These are phyloP conservation scores for Cercophora sp. DNA, from an alignment of 495 filamentous ascomycete species.

Conservation along the genomic window DNA sequence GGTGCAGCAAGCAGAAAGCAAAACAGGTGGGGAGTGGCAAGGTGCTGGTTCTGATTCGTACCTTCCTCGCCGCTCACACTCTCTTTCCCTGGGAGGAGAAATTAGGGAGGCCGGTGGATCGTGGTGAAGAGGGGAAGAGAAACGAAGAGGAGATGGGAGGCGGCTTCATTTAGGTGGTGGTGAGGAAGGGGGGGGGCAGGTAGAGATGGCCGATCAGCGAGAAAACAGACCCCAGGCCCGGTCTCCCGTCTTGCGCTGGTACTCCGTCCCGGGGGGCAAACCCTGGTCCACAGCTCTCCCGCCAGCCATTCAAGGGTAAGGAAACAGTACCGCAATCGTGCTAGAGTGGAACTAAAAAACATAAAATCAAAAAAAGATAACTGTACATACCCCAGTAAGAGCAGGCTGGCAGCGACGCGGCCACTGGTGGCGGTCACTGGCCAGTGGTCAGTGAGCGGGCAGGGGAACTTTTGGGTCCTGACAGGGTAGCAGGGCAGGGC, in stretches of 20 bases:
- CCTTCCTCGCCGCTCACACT: slow-evolving; percentile 35
- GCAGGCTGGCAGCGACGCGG: slow-evolving; percentile 7
- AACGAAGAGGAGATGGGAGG: slow-evolving; percentile 32
- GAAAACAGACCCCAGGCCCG: slow-evolving; percentile 27
- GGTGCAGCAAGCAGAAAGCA: slow-evolving; percentile 2
- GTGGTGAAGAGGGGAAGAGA: slow-evolving; percentile 34
- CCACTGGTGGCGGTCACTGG: too few species aligned
- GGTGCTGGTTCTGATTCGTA: slow-evolving; percentile 19
- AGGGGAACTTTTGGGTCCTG: slow-evolving; percentile 3
- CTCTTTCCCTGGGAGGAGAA: slow-evolving; percentile 26
- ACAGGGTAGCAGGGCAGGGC: slow-evolving; percentile 20
- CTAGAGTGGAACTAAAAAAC: slow-evolving; percentile 23
- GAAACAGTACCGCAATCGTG: slow-evolving; percentile 27
- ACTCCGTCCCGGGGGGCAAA: slow-evolving; percentile 6
- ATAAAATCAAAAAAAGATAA: slow-evolving; percentile 16
- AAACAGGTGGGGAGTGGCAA: slow-evolving; percentile 5
- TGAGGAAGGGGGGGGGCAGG: slow-evolving; percentile 37
- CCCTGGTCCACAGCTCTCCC: slow-evolving; percentile 19
- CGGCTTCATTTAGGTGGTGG: slow-evolving; percentile 40
- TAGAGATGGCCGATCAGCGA: slow-evolving; percentile 36
- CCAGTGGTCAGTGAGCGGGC: slow-evolving; percentile 5
- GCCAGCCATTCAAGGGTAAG: slow-evolving; percentile 26
- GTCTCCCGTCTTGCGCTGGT: slow-evolving; percentile 20
- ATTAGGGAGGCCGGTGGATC: slow-evolving; percentile 36
- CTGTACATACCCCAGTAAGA: slow-evolving; percentile 6